Percentiles rank a stretch among this genome's conserved stretches.
These are phyloP conservation scores for Paecilomyces variotii DNA, from an alignment of 2,329 filamentous ascomycete species.

Conservation along the genomic window DNA sequence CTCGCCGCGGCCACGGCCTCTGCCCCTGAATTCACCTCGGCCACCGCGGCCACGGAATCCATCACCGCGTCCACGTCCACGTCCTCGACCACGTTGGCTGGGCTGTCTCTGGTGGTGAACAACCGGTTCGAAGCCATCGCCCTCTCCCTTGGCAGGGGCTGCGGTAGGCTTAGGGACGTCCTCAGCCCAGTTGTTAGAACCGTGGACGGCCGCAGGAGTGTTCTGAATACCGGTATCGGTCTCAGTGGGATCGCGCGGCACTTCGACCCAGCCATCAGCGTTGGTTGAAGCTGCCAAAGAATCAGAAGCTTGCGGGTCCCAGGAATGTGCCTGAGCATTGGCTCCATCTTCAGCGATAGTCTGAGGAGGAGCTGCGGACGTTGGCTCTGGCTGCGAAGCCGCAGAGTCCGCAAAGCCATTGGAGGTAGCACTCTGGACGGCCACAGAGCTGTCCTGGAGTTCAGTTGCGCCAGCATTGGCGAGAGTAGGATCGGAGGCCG, in stretches of 20 bases:
- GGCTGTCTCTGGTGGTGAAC: conserved; percentile 25
- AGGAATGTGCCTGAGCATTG: conserved; percentile 44
- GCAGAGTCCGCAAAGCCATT: conserved; percentile 29
- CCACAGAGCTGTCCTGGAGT: conserved; percentile 42
- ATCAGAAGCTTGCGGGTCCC: conserved; percentile 45
- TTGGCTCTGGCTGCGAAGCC: conserved; percentile 14
- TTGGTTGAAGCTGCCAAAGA: conserved; percentile 40
- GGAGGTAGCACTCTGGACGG: conserved; percentile 50
- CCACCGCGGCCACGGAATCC: conserved; percentile 28
- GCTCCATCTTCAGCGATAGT: conserved; percentile 35
- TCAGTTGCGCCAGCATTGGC: conserved; percentile 54
- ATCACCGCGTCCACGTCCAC: conserved; percentile 29
- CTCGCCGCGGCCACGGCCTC: conserved; percentile 26
- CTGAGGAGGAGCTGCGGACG: conserved; percentile 27
- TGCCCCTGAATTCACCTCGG: conserved; percentile 27
- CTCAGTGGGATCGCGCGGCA: conserved; percentile 65
- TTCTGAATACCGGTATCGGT: conserved; percentile 59
- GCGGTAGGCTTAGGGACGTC: conserved; percentile 55
- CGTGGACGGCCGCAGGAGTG: conserved; percentile 48
- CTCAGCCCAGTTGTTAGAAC: conserved; percentile 71
- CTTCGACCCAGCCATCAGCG: conserved; percentile 66
- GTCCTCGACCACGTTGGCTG: conserved; percentile 27
- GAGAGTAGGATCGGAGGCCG: conserved; percentile 50
- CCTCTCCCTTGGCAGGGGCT: conserved; percentile 17
- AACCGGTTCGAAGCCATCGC: conserved; percentile 30